Percentiles rank a stretch among this genome's conserved stretches.
These are phyloP conservation scores for Aspergillus baeticus DNA, from an alignment of 495 filamentous ascomycete species.

Conservation along the genomic window DNA sequence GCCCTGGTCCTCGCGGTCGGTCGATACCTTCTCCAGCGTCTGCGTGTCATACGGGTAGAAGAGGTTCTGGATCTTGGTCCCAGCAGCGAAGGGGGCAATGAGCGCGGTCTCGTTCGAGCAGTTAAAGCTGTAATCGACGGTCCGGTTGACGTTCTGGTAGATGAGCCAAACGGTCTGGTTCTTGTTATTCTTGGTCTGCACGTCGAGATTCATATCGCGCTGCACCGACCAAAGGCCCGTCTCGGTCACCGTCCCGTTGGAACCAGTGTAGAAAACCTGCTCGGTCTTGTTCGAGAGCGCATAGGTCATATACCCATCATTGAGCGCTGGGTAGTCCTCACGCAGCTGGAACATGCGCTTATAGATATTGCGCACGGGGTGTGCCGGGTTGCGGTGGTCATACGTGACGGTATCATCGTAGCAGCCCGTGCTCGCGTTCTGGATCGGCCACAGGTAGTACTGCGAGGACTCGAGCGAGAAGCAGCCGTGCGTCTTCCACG, in stretches of 20 bases:
- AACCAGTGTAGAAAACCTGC: constrained; percentile 50
- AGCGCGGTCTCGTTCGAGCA: constrained; percentile 49
- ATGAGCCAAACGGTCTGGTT: constrained; percentile 65
- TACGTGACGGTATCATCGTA: constrained; percentile 54
- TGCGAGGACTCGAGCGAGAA: constrained; percentile 55
- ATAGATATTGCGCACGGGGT: constrained; percentile 63
- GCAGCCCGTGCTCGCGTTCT: constrained; percentile 55
- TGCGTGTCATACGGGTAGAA: constrained; percentile 61
- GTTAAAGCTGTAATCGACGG: constrained; percentile 56
- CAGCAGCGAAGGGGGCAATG: constrained; percentile 55
- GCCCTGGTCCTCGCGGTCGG: constrained; percentile 41
- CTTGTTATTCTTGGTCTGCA: constrained; percentile 50
- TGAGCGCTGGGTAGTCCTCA: constrained; percentile 55
- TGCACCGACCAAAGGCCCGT: constrained; percentile 66
- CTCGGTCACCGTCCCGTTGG: constrained; percentile 52
- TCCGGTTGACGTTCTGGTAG: constrained; percentile 59
- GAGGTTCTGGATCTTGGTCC: constrained; percentile 60
- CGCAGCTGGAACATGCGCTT: constrained; percentile 66
- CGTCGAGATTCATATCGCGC: constrained; percentile 46
- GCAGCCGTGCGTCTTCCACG: constrained; percentile 70
- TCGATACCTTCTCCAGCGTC: constrained; percentile 34
- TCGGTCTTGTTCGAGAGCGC: constrained; percentile 58
- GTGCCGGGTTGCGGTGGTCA: constrained; percentile 70
- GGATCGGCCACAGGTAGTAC: constrained; percentile 59
- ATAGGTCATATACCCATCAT: constrained; percentile 60